Percentiles rank a stretch among this genome's conserved stretches.
Conservation (phyloP, 345 rosid genomes). For the Erucastrum elatum region DNA sequence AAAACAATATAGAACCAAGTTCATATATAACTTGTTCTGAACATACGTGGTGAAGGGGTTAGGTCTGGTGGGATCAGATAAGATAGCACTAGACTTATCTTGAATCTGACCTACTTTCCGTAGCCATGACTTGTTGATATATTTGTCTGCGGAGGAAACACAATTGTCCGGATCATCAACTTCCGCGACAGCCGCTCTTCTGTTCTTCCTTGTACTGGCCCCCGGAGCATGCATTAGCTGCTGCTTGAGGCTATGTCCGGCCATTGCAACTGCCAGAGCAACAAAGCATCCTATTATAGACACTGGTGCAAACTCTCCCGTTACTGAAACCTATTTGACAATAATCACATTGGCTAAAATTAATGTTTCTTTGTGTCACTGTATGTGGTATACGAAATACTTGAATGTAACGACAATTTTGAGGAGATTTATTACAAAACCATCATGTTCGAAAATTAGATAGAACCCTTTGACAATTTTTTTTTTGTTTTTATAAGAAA, state of each 20-base stretch:
- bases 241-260: conserved; percentile 45
- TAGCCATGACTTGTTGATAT: conserved; percentile 50
- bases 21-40: background rate
- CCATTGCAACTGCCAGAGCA: conserved; percentile 38
- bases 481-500: too few relatives aligned
- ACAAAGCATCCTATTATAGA: conserved; percentile 48
- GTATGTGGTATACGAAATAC: background rate
- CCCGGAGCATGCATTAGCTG: conserved; percentile 50
- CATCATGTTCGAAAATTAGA: too few relatives aligned
- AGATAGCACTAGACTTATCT: conserved; percentile 33
- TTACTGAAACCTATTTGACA: conserved; percentile 34
- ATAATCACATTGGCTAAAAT: background rate
- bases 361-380: background rate
- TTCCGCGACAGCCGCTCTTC: conserved; percentile 49
- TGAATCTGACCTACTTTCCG: conserved; percentile 55
- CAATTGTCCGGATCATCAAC: conserved; percentile 48
- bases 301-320: conserved; percentile 48
- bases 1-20: background rate
- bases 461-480: too few relatives aligned
- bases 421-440: background rate
- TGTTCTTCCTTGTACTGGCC: conserved; percentile 47
- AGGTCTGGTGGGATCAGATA: conserved; percentile 36
- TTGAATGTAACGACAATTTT: background rate
- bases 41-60: conserved; percentile 44
- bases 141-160: conserved; percentile 37